phyloP scores from a whole-genome alignment of 2,329 filamentous ascomycete species.

The Calycina herbarum region DNA sequence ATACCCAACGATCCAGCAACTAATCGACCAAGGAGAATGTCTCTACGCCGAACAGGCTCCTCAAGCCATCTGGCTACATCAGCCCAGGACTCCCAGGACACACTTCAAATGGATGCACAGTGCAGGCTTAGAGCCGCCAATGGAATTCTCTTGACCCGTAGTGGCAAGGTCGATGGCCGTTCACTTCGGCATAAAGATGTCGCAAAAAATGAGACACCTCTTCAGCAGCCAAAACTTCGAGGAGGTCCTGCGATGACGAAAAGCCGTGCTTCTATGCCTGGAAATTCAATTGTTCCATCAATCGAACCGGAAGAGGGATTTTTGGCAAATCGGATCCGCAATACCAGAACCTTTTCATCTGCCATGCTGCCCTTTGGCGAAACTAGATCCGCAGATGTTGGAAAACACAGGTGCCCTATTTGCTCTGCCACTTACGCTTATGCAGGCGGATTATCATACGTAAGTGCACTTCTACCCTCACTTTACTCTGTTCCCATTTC shows the following conservation, averaged over 20 bases:
- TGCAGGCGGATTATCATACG: background rate
- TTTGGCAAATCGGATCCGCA: background rate
- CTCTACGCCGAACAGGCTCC: background rate
- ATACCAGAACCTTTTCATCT: background rate
- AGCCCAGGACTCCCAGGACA: background rate
- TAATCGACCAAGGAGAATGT: background rate
- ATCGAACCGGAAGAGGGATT: background rate
- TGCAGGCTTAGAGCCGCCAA: slow-evolving; percentile 9
- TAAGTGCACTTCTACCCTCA: background rate
- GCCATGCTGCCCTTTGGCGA: background rate
- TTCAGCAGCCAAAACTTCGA: background rate
- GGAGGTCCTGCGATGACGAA: background rate
- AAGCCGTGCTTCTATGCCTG: slow-evolving; percentile 1
- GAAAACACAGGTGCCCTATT: background rate
- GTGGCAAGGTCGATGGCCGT: slow-evolving; percentile 19
- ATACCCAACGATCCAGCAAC: background rate
- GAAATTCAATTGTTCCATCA: background rate
- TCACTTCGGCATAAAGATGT: slow-evolving; percentile 11
- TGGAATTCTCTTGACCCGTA: slow-evolving; percentile 10
- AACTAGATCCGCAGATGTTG: background rate
- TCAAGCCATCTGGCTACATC: background rate
- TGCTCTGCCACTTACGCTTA: background rate
- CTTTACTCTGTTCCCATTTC: background rate
- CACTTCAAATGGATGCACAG: background rate
- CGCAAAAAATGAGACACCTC: background rate